These are phyloP conservation scores for Lachnellula occidentalis DNA, from an alignment of 2,329 filamentous ascomycete species.

Conservation along the genomic window DNA sequence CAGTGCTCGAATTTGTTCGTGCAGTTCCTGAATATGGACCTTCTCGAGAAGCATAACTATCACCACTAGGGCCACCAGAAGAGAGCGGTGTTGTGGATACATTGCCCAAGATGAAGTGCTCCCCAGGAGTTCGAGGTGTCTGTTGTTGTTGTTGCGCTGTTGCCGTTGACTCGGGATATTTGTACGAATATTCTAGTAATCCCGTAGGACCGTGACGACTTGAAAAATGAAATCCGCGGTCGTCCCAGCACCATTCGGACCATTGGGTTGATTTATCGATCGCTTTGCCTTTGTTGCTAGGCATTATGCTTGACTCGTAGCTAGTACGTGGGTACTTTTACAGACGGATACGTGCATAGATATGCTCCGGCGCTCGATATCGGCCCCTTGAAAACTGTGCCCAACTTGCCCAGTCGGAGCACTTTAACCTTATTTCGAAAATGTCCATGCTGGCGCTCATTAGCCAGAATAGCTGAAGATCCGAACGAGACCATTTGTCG, in stretches of 20 bases:
- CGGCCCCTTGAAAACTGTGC: too few relatives aligned
- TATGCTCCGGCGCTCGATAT: not conserved
- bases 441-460: not conserved
- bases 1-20: not conserved
- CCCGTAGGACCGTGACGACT: slow-evolving; percentile 2
- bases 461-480: not conserved
- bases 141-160: slow-evolving; percentile 4
- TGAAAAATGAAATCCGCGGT: slow-evolving; percentile 5
- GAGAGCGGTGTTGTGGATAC: not conserved
- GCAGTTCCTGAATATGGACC: not conserved
- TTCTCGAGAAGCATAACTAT: not conserved
- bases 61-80: not conserved
- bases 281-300: slow-evolving; percentile 10
- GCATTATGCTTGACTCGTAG: slow-evolving; percentile 1
- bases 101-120: not conserved
- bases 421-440: not conserved
- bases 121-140: slow-evolving; percentile 3
- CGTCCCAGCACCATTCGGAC: slow-evolving; percentile 12
- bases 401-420: too few relatives aligned
- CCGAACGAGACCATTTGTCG: too few relatives aligned
- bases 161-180: slow-evolving; percentile 1
- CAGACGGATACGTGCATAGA: not conserved
- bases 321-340: not conserved
- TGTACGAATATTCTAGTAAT: slow-evolving; percentile 3
- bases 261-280: slow-evolving; percentile 9